Evolutionary conservation across 1,139 yeast species (phyloP).

Genomic region (Candida pseudoviswanathii): DNA sequence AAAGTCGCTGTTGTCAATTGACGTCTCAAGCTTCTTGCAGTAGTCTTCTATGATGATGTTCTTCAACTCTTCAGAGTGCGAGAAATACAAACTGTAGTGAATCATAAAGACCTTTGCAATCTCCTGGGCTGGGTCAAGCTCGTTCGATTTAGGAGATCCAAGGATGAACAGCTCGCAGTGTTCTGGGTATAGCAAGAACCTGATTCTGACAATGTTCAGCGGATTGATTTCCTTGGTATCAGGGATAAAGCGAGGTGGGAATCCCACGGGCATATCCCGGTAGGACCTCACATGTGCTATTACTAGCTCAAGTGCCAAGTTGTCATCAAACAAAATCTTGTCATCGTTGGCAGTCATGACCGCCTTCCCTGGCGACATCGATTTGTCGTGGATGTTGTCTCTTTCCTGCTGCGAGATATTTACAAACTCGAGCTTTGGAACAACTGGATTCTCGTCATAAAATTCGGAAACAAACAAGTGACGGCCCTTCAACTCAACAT

Average conservation of each 20-base stretch:
- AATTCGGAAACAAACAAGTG: slow-evolving; percentile 36
- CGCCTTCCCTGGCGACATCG: slow-evolving; percentile 15
- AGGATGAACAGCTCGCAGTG: slow-evolving; percentile 44
- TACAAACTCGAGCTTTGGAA: slow-evolving; percentile 29
- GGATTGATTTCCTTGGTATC: slow-evolving; percentile 27
- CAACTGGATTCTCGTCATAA: slow-evolving; percentile 21
- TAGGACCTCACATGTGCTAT: slow-evolving; percentile 32
- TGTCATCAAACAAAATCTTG: slow-evolving; percentile 25
- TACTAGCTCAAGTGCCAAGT: slow-evolving; percentile 34
- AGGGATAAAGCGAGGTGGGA: slow-evolving; percentile 34
- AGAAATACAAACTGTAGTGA: slow-evolving; percentile 44
- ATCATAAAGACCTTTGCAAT: slow-evolving; percentile 55
- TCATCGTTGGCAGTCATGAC: slow-evolving; percentile 21
- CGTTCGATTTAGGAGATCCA: slow-evolving; percentile 53
- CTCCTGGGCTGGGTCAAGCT: slow-evolving; percentile 72
- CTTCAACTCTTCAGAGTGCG: slow-evolving; percentile 39
- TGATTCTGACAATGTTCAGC: slow-evolving; percentile 35
- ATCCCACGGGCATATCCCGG: slow-evolving; percentile 36
- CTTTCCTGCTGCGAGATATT: slow-evolving; percentile 6
- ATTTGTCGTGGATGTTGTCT: background rate
- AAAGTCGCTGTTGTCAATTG: slow-evolving; percentile 39
- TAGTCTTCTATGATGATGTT: slow-evolving; percentile 36
- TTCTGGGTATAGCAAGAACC: slow-evolving; percentile 43
- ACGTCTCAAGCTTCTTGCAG: slow-evolving; percentile 31
- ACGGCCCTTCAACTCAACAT: slow-evolving; percentile 33